Conservation (phyloP, 2,329 filamentous ascomycete species). For the Atkinsonella texensis region DNA sequence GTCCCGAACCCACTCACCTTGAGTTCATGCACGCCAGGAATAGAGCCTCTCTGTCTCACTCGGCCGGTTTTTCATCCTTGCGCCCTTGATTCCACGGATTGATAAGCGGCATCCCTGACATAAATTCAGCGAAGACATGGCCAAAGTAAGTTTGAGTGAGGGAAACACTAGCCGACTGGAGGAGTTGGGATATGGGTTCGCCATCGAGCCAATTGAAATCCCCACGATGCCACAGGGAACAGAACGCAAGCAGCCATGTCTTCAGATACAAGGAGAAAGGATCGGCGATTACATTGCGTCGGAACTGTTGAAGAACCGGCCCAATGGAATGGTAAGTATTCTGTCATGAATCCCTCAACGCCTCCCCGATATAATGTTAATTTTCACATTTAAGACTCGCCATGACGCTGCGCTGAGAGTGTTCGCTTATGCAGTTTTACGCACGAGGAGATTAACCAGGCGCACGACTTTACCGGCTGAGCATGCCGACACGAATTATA, state of each 20-base stretch:
- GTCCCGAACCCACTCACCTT: too few species aligned
- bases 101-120: too few species aligned
- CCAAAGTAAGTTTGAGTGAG: background rate
- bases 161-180: background rate
- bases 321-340: background rate
- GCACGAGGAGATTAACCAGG: background rate
- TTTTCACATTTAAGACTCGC: background rate
- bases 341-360: background rate
- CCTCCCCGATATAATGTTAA: too few species aligned
- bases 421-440: background rate
- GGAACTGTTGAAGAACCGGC: background rate
- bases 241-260: background rate
- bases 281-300: background rate
- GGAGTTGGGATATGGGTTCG: background rate
- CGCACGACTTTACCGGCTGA: background rate
- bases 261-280: background rate
- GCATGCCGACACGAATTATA: background rate
- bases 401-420: conserved; percentile 5
- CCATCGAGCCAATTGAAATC: background rate
- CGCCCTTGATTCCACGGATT: too few species aligned
- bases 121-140: background rate
- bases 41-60: too few species aligned
- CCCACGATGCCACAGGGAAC: background rate
- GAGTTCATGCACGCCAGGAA: too few species aligned
- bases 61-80: too few species aligned